These are phyloP conservation scores for Saturnispora serradocipensis DNA, from an alignment of 805 yeast species.

Conservation along the genomic window DNA sequence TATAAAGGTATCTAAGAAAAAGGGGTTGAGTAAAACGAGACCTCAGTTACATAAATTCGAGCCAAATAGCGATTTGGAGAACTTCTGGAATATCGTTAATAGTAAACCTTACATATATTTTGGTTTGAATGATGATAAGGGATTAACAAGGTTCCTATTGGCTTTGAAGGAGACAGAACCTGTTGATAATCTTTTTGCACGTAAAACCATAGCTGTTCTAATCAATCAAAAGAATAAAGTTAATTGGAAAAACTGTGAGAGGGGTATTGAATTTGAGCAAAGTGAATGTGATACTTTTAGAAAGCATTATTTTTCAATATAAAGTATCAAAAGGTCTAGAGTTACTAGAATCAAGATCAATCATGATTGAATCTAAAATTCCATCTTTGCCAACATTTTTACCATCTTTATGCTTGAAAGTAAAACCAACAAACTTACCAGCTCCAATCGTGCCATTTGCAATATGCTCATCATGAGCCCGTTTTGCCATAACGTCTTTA, in stretches of 20 bases:
- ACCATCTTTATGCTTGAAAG: slow-evolving; percentile 76
- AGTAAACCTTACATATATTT: slow-evolving; percentile 26
- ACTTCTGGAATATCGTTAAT: slow-evolving; percentile 21
- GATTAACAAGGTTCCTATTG: slow-evolving; percentile 21
- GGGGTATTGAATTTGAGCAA: slow-evolving; percentile 56
- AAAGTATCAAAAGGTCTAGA: slow-evolving; percentile 27
- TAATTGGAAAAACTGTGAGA: slow-evolving; percentile 66
- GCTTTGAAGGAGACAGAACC: slow-evolving; percentile 23
- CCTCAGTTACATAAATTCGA: slow-evolving; percentile 33
- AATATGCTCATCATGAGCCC: slow-evolving; percentile 71
- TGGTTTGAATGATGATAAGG: slow-evolving; percentile 1
- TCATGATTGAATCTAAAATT: slow-evolving; percentile 26
- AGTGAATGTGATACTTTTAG: slow-evolving; percentile 54
- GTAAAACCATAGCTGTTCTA: slow-evolving; percentile 64
- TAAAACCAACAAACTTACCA: slow-evolving; percentile 84
- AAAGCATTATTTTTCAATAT: slow-evolving; percentile 29
- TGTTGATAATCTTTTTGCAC: slow-evolving; percentile 74
- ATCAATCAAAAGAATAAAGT: slow-evolving; percentile 51
- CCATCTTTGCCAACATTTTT: slow-evolving; percentile 9
- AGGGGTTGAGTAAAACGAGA: slow-evolving; percentile 9
- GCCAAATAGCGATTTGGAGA: slow-evolving; percentile 15
- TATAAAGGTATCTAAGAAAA: slow-evolving; percentile 34
- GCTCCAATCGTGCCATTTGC: slow-evolving; percentile 56
- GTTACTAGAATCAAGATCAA: slow-evolving; percentile 15
- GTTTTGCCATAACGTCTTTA: slow-evolving; percentile 92